Evolutionary conservation across 345 rosid species (phyloP).

Genomic region (Turnera subulata): DNA sequence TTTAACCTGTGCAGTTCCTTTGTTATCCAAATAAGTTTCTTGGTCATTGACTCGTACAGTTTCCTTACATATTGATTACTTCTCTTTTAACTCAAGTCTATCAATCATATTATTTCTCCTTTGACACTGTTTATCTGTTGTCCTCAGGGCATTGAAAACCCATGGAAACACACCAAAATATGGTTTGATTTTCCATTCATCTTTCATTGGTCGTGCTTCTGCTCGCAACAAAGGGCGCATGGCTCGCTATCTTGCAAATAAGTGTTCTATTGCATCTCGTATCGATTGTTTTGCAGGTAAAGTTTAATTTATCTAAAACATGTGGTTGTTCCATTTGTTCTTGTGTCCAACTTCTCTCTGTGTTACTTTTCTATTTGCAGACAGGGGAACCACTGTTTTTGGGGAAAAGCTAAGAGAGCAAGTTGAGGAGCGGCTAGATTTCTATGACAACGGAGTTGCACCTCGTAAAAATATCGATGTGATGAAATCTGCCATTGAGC

Average conservation of each 20-base stretch:
- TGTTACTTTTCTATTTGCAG: conserved; percentile 31
- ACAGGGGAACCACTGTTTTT: conserved; percentile 46
- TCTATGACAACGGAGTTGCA: conserved; percentile 91
- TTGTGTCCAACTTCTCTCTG: background rate
- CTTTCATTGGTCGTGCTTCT: conserved; percentile 87
- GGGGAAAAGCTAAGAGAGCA: conserved; percentile 93
- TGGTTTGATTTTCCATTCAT: conserved; percentile 90
- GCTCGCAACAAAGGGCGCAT: conserved; percentile 91
- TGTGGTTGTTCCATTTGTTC: background rate
- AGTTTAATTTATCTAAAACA: background rate
- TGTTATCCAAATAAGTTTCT: no score
- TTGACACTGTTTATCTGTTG: background rate
- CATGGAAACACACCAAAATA: conserved; percentile 94
- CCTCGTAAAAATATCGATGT: conserved; percentile 96
- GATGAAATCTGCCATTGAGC: conserved; percentile 73
- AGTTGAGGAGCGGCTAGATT: conserved; percentile 88
- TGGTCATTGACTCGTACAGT: no score
- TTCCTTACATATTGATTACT: no score
- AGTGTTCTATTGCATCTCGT: conserved; percentile 91
- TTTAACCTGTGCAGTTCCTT: no score
- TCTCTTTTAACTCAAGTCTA: no score
- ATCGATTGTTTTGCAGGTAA: conserved; percentile 93
- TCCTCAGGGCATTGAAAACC: conserved; percentile 78
- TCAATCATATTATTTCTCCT: no score
- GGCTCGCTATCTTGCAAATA: conserved; percentile 95